Percentiles rank a stretch among this genome's conserved stretches.
phyloP scores from a whole-genome alignment of 768 basidiomycete species.

The Phylloporus scabripes region DNA sequence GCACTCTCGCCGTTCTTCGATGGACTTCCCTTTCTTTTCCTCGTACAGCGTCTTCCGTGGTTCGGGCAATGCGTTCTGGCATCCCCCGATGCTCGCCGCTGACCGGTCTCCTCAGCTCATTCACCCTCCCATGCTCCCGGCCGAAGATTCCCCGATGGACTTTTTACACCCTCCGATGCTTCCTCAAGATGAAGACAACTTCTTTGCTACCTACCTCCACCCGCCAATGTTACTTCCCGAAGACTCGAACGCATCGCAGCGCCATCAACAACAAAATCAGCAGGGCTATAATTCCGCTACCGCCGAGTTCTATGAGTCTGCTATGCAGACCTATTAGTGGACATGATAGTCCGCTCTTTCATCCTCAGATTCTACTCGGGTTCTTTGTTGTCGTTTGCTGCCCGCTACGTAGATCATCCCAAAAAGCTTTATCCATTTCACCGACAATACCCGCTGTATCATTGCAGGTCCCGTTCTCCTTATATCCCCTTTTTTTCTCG shows the following conservation, averaged over 20 bases:
- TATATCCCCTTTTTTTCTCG: too few relatives aligned
- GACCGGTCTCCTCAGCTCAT: constrained; percentile 52
- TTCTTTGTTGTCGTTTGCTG: neutral
- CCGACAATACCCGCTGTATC: constrained; percentile 15
- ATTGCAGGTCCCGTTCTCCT: constrained; percentile 8
- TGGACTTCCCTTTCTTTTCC: constrained; percentile 62
- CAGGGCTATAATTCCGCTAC: constrained; percentile 14
- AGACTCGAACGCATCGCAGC: constrained; percentile 23
- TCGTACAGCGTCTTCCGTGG: constrained; percentile 50
- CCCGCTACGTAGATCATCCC: constrained; percentile 16
- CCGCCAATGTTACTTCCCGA: constrained; percentile 51
- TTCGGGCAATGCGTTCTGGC: constrained; percentile 62
- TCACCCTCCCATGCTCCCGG: constrained; percentile 67
- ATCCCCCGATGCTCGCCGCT: constrained; percentile 67
- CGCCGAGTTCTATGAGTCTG: constrained; percentile 32
- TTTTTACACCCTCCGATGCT: constrained; percentile 61
- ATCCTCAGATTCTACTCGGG: constrained; percentile 3
- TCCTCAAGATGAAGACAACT: constrained; percentile 58
- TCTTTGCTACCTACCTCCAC: constrained; percentile 51
- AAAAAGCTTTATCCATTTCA: constrained; percentile 9
- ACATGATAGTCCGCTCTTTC: constrained; percentile 3
- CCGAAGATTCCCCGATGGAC: constrained; percentile 66
- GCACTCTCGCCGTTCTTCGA: constrained; percentile 56
- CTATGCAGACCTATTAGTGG: constrained; percentile 32
- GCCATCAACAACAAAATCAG: constrained; percentile 20